Evolutionary conservation across 148 eudicot genomes (phyloP).

Genomic region (Nepenthes mirabilis): DNA sequence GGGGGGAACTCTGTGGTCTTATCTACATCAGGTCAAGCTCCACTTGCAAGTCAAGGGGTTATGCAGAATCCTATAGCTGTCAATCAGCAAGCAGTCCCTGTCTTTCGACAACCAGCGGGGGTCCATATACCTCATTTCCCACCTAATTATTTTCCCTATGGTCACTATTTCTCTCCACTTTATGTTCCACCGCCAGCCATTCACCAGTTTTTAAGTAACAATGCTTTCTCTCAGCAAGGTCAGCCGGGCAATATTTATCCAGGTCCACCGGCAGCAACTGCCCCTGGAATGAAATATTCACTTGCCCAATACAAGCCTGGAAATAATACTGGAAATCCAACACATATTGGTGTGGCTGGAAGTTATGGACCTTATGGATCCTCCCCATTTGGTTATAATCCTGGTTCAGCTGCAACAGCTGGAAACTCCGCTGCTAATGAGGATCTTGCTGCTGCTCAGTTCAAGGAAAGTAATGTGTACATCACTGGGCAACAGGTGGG

Average conservation of each 20-base stretch:
- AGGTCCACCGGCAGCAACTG: constrained; percentile 38
- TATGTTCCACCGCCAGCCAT: constrained; percentile 59
- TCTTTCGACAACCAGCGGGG: constrained; percentile 71
- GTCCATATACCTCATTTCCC: constrained; percentile 71
- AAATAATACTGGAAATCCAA: constrained; percentile 38
- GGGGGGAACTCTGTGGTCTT: constrained; percentile 47
- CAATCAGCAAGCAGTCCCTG: constrained; percentile 57
- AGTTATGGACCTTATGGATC: constrained; percentile 64
- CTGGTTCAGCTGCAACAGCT: constrained; percentile 30
- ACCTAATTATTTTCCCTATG: constrained; percentile 57
- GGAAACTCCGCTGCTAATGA: constrained; percentile 57
- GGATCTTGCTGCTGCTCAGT: constrained; percentile 50
- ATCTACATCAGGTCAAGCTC: constrained; percentile 38
- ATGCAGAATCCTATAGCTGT: constrained; percentile 52
- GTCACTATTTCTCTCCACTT: constrained; percentile 56
- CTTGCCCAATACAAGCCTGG: constrained; percentile 66
- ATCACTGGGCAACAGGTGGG: constrained; percentile 76
- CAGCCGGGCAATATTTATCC: constrained; percentile 56
- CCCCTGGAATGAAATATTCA: constrained; percentile 37
- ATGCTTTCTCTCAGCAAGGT: constrained; percentile 63
- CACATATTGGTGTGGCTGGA: constrained; percentile 40
- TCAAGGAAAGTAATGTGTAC: constrained; percentile 62
- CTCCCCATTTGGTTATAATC: constrained; percentile 36
- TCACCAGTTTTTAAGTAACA: constrained; percentile 61
- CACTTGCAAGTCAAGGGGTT: constrained; percentile 54